These are phyloP conservation scores for Ormosia emarginata DNA, from an alignment of 306 rosid species.

Conservation along the genomic window DNA sequence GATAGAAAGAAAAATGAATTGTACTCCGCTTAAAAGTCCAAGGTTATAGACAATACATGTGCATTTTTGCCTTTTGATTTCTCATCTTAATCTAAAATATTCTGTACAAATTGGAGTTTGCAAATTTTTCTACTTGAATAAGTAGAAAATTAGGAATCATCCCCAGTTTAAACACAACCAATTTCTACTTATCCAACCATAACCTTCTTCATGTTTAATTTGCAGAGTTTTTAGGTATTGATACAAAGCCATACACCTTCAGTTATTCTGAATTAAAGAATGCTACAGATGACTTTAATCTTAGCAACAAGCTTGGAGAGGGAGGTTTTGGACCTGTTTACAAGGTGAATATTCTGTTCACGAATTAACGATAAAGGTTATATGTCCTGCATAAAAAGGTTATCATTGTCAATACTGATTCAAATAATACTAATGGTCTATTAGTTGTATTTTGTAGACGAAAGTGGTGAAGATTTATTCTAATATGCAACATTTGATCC, in stretches of 20 bases:
- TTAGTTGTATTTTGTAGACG: not conserved
- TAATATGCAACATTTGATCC: not conserved
- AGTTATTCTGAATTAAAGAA: slow-evolving; percentile 53
- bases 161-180: not conserved
- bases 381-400: not conserved
- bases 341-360: slow-evolving; percentile 43
- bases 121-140: not conserved
- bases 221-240: slow-evolving; percentile 69
- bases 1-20: not conserved
- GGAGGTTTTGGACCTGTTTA: slow-evolving; percentile 92
- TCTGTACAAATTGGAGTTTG: not conserved
- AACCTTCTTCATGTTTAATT: slow-evolving; percentile 20
- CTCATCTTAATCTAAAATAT: not conserved
- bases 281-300: slow-evolving; percentile 65
- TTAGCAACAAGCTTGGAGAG: slow-evolving; percentile 67
- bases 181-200: not conserved
- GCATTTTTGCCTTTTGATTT: not conserved
- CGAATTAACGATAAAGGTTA: not conserved
- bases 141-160: not conserved
- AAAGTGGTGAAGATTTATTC: not conserved
- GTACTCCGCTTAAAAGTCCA: not conserved
- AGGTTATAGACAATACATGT: not conserved
- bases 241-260: slow-evolving; percentile 64
- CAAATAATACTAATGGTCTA: not conserved
- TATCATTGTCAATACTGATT: not conserved